Evolutionary conservation across 208 protist species (phyloP), one percentile per base, ranked within the genome.

Genomic region (Trypanosoma brucei): DNA sequence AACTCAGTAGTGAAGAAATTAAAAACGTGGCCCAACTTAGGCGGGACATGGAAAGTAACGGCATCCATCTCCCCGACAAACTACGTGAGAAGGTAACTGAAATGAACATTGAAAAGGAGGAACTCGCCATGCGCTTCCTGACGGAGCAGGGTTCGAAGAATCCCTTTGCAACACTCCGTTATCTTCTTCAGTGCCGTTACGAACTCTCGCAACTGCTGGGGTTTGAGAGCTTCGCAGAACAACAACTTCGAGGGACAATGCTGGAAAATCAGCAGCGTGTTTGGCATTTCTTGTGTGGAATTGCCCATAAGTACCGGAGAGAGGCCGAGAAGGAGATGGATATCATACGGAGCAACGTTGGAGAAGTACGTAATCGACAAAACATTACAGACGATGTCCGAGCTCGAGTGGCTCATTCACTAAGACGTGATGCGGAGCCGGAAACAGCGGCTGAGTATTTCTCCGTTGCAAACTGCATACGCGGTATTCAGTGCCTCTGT

Each of bases 21-120:
- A 94, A 94, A 76, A 93, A 96, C 48, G 84, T 95, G 13, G 55
- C 91, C 31, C 91, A 97, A 63, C 74, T 96, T 62, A 82, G 76
- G 59, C 76, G 86, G 34, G 90, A 96, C 60, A 97, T 97, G 93
- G 91, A 97, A 71, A 92, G 81, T 65, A 95, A 94, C 65, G 88
- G 88, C 37, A 96, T 96, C 55, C 86, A 95, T 71, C 76, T 96
- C 3, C 78, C 82, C 31, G 85, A 95, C 66, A 62, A 57, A 42
- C 65, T 90, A 59, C 78, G 89, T 14, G 81, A 76, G 36, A 83
- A 84, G 55, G 81, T 95, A 44, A 84, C 80, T 14, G 79, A 91
- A 58, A 87, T 94, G 75, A 94, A 92, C 67, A 86, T 93, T 55
- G 83, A 95, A 63, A 93, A 93, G 73, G 87, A 96, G 65, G 76